Evolutionary conservation across 352 stramenopile species (phyloP).

Genomic region (Phytophthora ohioensis): DNA sequence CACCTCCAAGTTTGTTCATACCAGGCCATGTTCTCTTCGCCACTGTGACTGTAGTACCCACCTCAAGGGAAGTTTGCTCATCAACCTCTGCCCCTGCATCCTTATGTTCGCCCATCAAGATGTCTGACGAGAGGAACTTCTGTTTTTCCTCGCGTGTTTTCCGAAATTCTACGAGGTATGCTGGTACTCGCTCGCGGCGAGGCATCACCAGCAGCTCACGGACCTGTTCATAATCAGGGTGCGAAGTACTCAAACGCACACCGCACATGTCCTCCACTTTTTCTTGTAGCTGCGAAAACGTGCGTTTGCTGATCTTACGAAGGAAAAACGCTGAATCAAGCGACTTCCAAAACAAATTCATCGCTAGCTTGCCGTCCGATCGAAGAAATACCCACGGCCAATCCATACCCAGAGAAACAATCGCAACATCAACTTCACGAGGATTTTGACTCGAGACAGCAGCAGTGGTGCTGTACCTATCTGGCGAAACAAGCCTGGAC

Average conservation of each 20-base stretch:
- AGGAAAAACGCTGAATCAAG: conserved; percentile 75
- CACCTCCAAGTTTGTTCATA: conserved; percentile 88
- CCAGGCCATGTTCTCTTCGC: conserved; percentile 86
- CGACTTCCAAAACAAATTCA: conserved; percentile 86
- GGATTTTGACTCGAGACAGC: not conserved
- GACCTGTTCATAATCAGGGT: conserved; percentile 48
- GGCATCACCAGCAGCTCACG: conserved; percentile 56
- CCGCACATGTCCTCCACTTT: conserved; percentile 47
- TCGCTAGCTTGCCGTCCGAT: conserved; percentile 85
- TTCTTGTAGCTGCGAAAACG: conserved; percentile 41
- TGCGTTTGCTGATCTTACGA: conserved; percentile 54
- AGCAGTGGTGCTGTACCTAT: not conserved
- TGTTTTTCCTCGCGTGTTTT: conserved; percentile 63
- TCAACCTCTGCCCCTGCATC: conserved; percentile 52
- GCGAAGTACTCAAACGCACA: conserved; percentile 40
- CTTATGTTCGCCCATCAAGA: conserved; percentile 60
- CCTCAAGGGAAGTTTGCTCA: conserved; percentile 50
- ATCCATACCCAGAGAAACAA: conserved; percentile 51
- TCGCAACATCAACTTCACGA: conserved; percentile 13
- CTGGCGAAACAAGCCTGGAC: not conserved
- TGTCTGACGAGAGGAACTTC: conserved; percentile 60
- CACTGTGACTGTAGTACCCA: conserved; percentile 75
- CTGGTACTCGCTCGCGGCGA: conserved; percentile 50
- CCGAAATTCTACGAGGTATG: conserved; percentile 62
- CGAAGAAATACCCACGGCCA: conserved; percentile 86